Evolutionary conservation across 345 rosid species (phyloP).

Genomic region (Populus ilicifolia): DNA sequence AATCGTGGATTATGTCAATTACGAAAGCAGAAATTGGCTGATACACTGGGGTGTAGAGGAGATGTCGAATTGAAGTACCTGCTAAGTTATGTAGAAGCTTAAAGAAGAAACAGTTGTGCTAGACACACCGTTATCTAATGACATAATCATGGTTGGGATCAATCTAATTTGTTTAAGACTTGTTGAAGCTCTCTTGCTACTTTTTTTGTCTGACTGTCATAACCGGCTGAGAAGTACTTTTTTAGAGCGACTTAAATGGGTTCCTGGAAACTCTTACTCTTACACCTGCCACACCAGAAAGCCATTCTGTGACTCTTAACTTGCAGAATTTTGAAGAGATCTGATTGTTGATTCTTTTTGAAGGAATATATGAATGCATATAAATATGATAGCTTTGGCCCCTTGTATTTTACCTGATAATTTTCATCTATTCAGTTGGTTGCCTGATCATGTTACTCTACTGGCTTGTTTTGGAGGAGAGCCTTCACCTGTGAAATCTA

Average conservation of each 20-base stretch:
- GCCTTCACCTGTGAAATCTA: constrained; percentile 84
- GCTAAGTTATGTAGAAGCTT: not conserved
- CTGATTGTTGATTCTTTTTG: not conserved
- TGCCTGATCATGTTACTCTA: constrained; percentile 85
- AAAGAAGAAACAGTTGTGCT: too few relatives aligned
- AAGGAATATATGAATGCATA: not conserved
- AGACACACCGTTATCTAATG: too few relatives aligned
- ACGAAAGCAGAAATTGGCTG: not conserved
- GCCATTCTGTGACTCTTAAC: not conserved
- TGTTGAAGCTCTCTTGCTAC: not conserved
- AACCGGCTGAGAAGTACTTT: too few relatives aligned
- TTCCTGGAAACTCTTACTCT: not conserved
- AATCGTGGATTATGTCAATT: not conserved
- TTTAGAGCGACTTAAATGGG: not conserved
- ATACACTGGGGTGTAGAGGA: not conserved
- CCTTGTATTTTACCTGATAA: not conserved
- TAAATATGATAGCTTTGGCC: not conserved
- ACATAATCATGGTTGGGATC: too few relatives aligned
- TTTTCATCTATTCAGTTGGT: constrained; percentile 53
- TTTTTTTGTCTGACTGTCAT: not conserved
- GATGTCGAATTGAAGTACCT: not conserved
- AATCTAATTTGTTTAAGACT: not conserved
- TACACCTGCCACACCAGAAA: not conserved
- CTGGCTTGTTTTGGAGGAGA: constrained; percentile 80
- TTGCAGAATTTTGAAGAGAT: not conserved